Conservation (phyloP, 2,329 filamentous ascomycete genomes). For the Hypomyces rosellus region DNA sequence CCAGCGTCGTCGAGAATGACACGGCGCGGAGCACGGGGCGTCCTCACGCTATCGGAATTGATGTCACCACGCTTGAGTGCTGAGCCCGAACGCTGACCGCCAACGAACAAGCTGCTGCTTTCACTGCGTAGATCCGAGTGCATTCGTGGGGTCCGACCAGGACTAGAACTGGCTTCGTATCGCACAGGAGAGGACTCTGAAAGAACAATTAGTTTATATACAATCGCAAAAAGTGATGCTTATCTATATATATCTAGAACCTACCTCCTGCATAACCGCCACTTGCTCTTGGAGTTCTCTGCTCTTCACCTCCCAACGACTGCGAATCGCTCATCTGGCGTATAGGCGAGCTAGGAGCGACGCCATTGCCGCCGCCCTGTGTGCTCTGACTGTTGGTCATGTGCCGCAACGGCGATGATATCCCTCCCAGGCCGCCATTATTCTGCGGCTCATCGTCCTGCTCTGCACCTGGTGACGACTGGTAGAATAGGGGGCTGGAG, state of each 20-base stretch:
- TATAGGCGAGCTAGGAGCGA: slow-evolving; percentile 52
- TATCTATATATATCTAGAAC: slow-evolving; percentile 18
- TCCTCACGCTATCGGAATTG: slow-evolving; percentile 66
- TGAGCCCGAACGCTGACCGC: slow-evolving; percentile 54
- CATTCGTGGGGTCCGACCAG: slow-evolving; percentile 55
- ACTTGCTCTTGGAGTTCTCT: slow-evolving; percentile 66
- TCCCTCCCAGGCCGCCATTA: slow-evolving; percentile 29
- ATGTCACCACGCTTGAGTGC: slow-evolving; percentile 70
- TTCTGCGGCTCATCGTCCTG: slow-evolving; percentile 20
- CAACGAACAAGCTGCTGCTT: slow-evolving; percentile 80
- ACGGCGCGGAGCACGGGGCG: slow-evolving; percentile 45
- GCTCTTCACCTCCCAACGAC: slow-evolving; percentile 43
- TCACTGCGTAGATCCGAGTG: slow-evolving; percentile 73
- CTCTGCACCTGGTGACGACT: slow-evolving; percentile 37
- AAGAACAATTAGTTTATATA: not conserved
- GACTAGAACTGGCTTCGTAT: slow-evolving; percentile 86
- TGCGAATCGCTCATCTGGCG: slow-evolving; percentile 54
- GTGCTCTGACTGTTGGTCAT: slow-evolving; percentile 53
- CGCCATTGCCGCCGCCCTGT: slow-evolving; percentile 18
- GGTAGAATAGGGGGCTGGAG: slow-evolving; percentile 79
- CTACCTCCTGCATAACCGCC: slow-evolving; percentile 56
- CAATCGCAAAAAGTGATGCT: no score
- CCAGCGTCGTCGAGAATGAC: slow-evolving; percentile 55
- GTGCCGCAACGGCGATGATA: slow-evolving; percentile 51
- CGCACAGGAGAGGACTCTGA: slow-evolving; percentile 87